Evolutionary conservation across 2,329 filamentous ascomycete genomes (phyloP), one percentile per base, ranked within the genome.

Genomic region (Cadophora malorum): DNA sequence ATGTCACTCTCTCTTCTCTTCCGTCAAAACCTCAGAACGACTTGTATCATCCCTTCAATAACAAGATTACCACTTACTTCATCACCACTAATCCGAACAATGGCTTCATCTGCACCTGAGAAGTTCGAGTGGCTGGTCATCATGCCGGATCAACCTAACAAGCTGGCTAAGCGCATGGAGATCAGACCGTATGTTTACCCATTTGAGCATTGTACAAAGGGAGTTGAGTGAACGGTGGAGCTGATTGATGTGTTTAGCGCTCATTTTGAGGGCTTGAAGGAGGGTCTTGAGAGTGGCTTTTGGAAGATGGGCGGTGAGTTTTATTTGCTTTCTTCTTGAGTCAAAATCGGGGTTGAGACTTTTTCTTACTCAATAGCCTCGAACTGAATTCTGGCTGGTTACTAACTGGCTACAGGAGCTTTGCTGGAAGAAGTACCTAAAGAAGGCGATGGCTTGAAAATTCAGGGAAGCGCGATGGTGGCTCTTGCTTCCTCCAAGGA

Each of bases 91-190:
- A 47, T 53, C 9, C 65, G 65, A 55, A 56, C 65, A 63, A 66
- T 66, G 65, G 58, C 65, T 35, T 61, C 64, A 12, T 62, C 70
- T 16, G 45, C 74, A 23, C 38, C 70, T 0, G 67, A 67, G 31
- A 85, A 84, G 76, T 84, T 81, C 69, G 88, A 92, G 78, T 93
- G 89, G 82, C 84, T 93, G 47, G 88, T 90, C 73, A 83, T 93
- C 67, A 76, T 92, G 47, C 90, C 89, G 14, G 90, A 93, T 78
- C 86, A 88, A 78, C 84, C 88, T 1, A 88, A 85, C 50, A 82
- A 79, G 23, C 79, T 84, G 68, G 83, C 83, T 71, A 90, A 90
- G 83, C 83, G 90, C 65, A 79, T 91, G 31, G 85, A 88, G 72
- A 83, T 88, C 56, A 82, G 88, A 70, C 78, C 82, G 87, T 90